Base-by-base conservation (phyloP, 306 rosid genomes). In the Trifolium repens region DNA sequence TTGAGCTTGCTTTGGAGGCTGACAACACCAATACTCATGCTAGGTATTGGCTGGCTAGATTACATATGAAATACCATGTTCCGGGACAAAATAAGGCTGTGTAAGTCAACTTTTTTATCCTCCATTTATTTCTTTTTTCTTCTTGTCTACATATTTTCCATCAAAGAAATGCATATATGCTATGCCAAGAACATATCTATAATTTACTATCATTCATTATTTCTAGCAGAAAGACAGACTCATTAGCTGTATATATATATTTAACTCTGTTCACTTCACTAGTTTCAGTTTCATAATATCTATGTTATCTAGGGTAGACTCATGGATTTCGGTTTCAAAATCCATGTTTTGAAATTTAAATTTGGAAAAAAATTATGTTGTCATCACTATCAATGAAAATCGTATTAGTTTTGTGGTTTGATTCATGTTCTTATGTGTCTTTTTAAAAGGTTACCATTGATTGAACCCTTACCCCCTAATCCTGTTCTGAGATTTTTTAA, bases 31-130 rank as follows among this genome's bases (percentile, higher is more conserved):
- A 88, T 68, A 90, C 96, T 61, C 97, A 90, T 76, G 96, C 97
- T 40, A 86, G 94, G 66, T 87, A 82, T 89, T 94, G 98, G 98
- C 68, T 94, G 89, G 76, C 93, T 54, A 90, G 83, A 81, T 81
- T 94, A 83, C 97, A 94, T 78, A 80, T 91, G 96, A 94, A 91
- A 81, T 94, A 94, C 72, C 96, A 91, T 81, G 93, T 91, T 58
- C 98, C 97, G 0, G 96, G 94, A 57, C 86, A 82, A 39, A 90
- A 91, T 70, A 87, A 85, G 83, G 96, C 96, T 39, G 70, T 90
- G 96, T 94, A 81, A 83, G 96, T 78, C 7, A 61, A 34, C 43
- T 64, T 50, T 40, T 42, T 19, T 59, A 55, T 40, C 12, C 24
- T 27, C 5, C 22, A 14, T 65, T 65, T 8, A 2, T 72, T 9